Conservation (phyloP, 306 rosid genomes). For the Vachellia collinsii region DNA sequence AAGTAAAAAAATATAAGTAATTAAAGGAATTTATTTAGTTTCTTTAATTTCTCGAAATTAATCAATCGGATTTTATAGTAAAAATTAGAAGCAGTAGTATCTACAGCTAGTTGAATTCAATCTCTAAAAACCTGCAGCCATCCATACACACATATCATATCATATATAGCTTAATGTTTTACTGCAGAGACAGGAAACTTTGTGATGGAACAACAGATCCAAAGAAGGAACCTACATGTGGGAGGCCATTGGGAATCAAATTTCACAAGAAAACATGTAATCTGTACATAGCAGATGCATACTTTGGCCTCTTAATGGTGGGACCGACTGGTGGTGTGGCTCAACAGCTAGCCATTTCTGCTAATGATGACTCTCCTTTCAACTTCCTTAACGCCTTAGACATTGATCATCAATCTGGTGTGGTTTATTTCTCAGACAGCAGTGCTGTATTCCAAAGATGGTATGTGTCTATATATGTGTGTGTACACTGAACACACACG, state of each 20-base stretch:
- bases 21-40: no score
- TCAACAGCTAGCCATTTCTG: neutral
- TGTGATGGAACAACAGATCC: neutral
- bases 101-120: neutral
- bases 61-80: no score
- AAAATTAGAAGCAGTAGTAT: neutral
- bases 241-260: neutral
- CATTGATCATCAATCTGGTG: no score
- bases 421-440: no score
- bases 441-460: no score
- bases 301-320: neutral
- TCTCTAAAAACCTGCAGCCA: neutral
- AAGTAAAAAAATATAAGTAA: no score
- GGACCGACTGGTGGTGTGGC: neutral
- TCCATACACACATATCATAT: neutral
- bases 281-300: slow-evolving; percentile 2
- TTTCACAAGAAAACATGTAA: neutral
- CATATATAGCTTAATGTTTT: neutral
- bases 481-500: no score
- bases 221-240: neutral
- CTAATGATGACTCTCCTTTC: neutral
- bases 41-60: no score
- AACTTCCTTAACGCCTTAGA: no score
- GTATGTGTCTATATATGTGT: no score
- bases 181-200: neutral